Evolutionary conservation across 768 basidiomycete genomes (phyloP), one percentile per base, ranked within the genome.

Genomic region (Naganishia vaughanmartiniae): DNA sequence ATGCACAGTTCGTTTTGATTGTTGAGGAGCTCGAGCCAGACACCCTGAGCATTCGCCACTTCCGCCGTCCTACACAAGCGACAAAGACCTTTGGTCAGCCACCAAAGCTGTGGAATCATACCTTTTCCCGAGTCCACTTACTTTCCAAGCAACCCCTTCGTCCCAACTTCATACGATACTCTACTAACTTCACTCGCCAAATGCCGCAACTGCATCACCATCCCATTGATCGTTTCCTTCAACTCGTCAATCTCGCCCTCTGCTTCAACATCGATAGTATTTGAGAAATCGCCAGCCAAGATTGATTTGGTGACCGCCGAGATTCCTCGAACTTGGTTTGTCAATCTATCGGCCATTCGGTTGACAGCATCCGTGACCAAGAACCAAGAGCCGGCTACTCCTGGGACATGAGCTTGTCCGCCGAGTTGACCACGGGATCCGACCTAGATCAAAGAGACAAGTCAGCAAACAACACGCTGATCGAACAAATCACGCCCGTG

Each of bases 241-340:
- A 90, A 81, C 75, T 90, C 89, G 19, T 93, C 86, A 87, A 97
- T 93, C 83, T 97, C 94, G 54, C 93, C 93, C 75, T 92, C 89
- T 17, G 93, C 93, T 75, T 94, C 91, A 69, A 95, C 93, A 72
- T 92, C 87, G 78, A 95, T 93, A 31, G 88, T 87, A 77, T 90
- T 89, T 74, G 85, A 86, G 56, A 96, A 82, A 79, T 95, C 92
- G 24, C 93, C 93, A 65, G 87, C 83, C 1, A 93, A 92, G 46
- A 98, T 93, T 15, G 94, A 95, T 60, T 92, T 94, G 26, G 95
- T 97, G 48, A 98, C 95, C 76, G 92, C 91, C 2, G 92, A 93
- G 76, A 95, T 96, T 42, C 90, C 91, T 39, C 93, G 88, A 65
- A 92, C 91, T 84, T 92, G 90, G 77, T 33, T 76, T 4, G 82